These are phyloP conservation scores for Eucalyptus regnans DNA, from an alignment of 345 rosid species.

Conservation along the genomic window DNA sequence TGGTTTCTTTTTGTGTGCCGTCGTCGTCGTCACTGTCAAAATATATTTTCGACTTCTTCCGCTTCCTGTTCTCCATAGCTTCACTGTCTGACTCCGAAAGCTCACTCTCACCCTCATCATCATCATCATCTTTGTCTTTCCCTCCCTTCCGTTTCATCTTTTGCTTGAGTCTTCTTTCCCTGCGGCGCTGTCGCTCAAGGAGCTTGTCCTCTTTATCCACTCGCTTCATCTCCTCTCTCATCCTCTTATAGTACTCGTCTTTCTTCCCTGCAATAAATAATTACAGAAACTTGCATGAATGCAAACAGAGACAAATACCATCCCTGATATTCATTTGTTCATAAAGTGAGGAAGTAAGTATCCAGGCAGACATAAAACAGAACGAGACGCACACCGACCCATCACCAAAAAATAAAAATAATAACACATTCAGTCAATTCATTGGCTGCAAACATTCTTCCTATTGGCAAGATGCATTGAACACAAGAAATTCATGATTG, in stretches of 20 bases:
- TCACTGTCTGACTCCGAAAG: conserved; percentile 41
- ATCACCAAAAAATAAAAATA: neutral
- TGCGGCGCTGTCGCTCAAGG: conserved; percentile 50
- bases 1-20: conserved; percentile 1
- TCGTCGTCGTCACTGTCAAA: conserved; percentile 27
- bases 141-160: conserved; percentile 68
- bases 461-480: neutral
- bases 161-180: conserved; percentile 56
- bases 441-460: neutral
- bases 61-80: conserved; percentile 3
- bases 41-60: conserved; percentile 41
- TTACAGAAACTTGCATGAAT: neutral
- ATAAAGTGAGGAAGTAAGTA: neutral
- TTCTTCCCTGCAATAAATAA: conserved; percentile 31
- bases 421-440: neutral
- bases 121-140: conserved; percentile 11
- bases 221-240: conserved; percentile 64
- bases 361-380: neutral
- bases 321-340: neutral
- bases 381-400: neutral
- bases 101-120: conserved; percentile 23
- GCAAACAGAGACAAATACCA: neutral
- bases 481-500: neutral
- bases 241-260: conserved; percentile 44
- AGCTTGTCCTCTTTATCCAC: conserved; percentile 77